These are phyloP conservation scores for Sanghuangporus sanghuang DNA, from an alignment of 1,284 basidiomycete genomes.

Conservation along the genomic window DNA sequence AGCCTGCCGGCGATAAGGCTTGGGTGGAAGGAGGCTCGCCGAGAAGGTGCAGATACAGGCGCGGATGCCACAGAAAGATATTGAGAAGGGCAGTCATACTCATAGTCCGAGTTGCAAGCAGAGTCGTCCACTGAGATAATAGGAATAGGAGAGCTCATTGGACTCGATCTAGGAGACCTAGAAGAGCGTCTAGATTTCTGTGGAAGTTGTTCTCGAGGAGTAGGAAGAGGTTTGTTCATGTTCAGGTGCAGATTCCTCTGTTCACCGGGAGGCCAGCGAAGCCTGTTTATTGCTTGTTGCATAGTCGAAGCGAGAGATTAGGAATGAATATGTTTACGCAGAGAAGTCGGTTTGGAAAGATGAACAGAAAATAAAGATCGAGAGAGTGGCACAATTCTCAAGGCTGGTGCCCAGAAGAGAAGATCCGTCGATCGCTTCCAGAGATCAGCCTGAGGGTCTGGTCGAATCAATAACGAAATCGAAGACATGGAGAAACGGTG, in stretches of 20 bases:
- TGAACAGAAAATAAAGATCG: neutral
- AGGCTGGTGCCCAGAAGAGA: neutral
- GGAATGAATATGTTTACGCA: neutral
- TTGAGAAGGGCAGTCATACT: neutral
- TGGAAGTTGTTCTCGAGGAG: neutral
- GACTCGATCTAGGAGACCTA: neutral
- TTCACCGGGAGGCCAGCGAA: neutral
- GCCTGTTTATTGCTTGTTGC: neutral
- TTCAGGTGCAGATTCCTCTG: neutral
- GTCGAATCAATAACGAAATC: too few relatives aligned
- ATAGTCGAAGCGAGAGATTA: neutral
- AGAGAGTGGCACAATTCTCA: neutral
- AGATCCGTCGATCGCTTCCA: neutral
- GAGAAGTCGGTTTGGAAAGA: neutral
- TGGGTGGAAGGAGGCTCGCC: neutral
- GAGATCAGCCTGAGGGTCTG: too few relatives aligned
- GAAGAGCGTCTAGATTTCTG: neutral
- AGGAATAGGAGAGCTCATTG: neutral
- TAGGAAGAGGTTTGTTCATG: neutral
- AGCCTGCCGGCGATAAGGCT: neutral
- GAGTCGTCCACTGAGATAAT: slow-evolving; percentile 9
- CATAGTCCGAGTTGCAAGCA: neutral
- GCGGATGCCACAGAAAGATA: neutral
- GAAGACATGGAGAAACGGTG: too few relatives aligned
- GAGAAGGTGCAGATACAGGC: neutral